These are phyloP conservation scores for Coprinopsis marcescibilis DNA, from an alignment of 768 basidiomycete genomes.

Conservation along the genomic window DNA sequence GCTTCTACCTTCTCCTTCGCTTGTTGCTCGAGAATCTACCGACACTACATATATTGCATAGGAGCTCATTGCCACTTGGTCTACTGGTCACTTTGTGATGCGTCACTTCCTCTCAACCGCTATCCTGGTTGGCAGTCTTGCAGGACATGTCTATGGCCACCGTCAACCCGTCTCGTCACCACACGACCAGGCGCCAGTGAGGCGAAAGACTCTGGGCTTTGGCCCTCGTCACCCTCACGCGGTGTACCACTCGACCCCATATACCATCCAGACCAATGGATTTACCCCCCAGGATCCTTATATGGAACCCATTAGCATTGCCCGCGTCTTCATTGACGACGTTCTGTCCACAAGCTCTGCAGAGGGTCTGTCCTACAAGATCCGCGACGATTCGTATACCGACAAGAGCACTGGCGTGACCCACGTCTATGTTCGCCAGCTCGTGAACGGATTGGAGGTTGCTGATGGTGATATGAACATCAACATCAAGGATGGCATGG, in stretches of 20 bases:
- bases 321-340: constrained; percentile 52
- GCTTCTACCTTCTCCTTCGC: constrained; percentile 5
- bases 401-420: constrained; percentile 82
- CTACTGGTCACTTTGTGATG: constrained; percentile 31
- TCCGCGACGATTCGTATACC: constrained; percentile 83
- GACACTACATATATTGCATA: neutral
- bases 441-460: constrained; percentile 83
- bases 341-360: constrained; percentile 33
- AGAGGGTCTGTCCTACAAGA: constrained; percentile 40
- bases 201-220: constrained; percentile 89
- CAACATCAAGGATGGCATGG: constrained; percentile 78
- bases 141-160: constrained; percentile 49
- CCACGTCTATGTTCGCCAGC: constrained; percentile 83
- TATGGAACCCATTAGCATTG: constrained; percentile 55
- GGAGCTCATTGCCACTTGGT: constrained; percentile 1
- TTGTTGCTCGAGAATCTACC: neutral
- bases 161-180: constrained; percentile 19
- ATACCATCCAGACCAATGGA: constrained; percentile 38
- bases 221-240: constrained; percentile 77
- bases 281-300: constrained; percentile 32
- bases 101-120: constrained; percentile 62
- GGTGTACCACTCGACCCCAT: constrained; percentile 49
- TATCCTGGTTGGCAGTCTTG: constrained; percentile 53
- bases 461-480: constrained; percentile 89
- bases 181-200: constrained; percentile 29